These are phyloP conservation scores for Russula griseocarnosa DNA, from an alignment of 768 basidiomycete genomes.

Conservation along the genomic window DNA sequence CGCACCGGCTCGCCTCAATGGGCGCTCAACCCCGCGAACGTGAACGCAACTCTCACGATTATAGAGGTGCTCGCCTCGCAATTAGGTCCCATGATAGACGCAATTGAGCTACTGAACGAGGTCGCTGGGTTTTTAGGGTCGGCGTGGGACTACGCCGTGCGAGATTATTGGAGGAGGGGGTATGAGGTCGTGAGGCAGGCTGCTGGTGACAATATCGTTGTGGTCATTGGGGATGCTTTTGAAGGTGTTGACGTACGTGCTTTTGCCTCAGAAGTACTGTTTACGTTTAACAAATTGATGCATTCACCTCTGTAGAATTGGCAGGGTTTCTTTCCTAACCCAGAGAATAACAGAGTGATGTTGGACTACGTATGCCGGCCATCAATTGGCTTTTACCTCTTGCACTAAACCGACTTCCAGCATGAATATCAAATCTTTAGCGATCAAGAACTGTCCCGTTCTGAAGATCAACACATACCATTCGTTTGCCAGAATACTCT, in stretches of 20 bases:
- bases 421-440: slow-evolving; percentile 77
- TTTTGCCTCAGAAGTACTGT: not conserved
- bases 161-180: slow-evolving; percentile 56
- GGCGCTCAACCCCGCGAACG: slow-evolving; percentile 44
- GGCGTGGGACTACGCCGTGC: slow-evolving; percentile 43
- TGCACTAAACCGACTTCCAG: slow-evolving; percentile 33
- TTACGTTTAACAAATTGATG: not conserved
- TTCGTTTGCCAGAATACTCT: slow-evolving; percentile 52
- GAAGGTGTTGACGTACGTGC: slow-evolving; percentile 49
- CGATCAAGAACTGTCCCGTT: slow-evolving; percentile 48
- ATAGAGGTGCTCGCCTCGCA: slow-evolving; percentile 51
- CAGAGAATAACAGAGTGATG: slow-evolving; percentile 51
- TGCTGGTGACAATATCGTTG: slow-evolving; percentile 45
- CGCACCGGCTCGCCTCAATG: slow-evolving; percentile 52
- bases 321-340: slow-evolving; percentile 53
- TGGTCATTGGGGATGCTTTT: slow-evolving; percentile 75
- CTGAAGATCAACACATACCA: slow-evolving; percentile 57
- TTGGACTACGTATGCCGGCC: slow-evolving; percentile 57
- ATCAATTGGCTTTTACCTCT: no score
- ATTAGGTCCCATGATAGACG: slow-evolving; percentile 54
- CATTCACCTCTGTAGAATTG: slow-evolving; percentile 43
- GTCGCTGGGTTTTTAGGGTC: slow-evolving; percentile 50
- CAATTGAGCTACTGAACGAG: slow-evolving; percentile 69
- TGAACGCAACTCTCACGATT: slow-evolving; percentile 57
- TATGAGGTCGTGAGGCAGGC: slow-evolving; percentile 54